Conservation (phyloP, 2,329 filamentous ascomycete species). For the Calonectria pauciramosa region DNA sequence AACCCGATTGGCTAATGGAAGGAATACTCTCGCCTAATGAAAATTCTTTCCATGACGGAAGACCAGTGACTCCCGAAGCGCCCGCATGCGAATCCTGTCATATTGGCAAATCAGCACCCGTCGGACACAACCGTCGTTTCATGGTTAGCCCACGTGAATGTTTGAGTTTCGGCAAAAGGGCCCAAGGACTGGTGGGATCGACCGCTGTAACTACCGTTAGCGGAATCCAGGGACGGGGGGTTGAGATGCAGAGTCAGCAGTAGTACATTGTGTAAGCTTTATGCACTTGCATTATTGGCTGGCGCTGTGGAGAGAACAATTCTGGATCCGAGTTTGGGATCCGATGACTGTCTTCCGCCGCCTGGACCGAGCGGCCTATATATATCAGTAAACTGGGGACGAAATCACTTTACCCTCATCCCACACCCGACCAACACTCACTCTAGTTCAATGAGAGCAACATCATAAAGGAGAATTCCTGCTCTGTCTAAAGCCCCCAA, state of each 20-base stretch:
- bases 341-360: background rate
- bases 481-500: background rate
- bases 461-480: slow-evolving; percentile 2
- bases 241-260: slow-evolving; percentile 9
- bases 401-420: background rate
- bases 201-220: background rate
- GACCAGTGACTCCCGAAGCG: background rate
- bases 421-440: background rate
- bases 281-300: slow-evolving; percentile 12
- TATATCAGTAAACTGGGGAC: slow-evolving; percentile 4
- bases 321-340: slow-evolving; percentile 11
- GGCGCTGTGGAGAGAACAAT: background rate
- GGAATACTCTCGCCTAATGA: background rate
- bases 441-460: slow-evolving; percentile 6
- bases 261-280: slow-evolving; percentile 7
- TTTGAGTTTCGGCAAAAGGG: slow-evolving; percentile 5
- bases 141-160: slow-evolving; percentile 12
- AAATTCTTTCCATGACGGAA: slow-evolving; percentile 1
- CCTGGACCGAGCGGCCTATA: slow-evolving; percentile 1
- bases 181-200: background rate
- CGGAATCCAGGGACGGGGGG: background rate
- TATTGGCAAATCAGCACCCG: slow-evolving; percentile 6
- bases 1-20: background rate
- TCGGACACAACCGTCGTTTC: slow-evolving; percentile 8
- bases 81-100: slow-evolving; percentile 1